phyloP scores from a whole-genome alignment of 1,284 basidiomycete genomes.

The Agaricales sp. region DNA sequence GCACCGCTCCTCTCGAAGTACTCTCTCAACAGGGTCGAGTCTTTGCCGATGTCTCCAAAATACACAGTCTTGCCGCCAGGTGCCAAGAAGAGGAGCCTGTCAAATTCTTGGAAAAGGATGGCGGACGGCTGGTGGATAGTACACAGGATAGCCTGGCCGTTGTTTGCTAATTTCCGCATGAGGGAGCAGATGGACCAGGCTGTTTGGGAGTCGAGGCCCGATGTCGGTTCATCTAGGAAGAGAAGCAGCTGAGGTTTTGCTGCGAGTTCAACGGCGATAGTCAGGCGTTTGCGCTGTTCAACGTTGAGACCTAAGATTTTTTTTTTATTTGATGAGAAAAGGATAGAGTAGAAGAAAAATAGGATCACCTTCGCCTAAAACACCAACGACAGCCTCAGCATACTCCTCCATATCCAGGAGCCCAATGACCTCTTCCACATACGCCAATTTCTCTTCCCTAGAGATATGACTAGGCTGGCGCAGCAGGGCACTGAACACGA shows the following conservation, averaged over 20 bases:
- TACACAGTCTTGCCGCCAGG: conserved; percentile 43
- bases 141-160: conserved; percentile 50
- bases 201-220: conserved; percentile 61
- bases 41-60: conserved; percentile 44
- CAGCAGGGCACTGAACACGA: conserved; percentile 73
- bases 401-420: conserved; percentile 58
- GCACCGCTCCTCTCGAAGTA: conserved; percentile 50
- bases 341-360: not conserved
- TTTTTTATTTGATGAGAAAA: not conserved
- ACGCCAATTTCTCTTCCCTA: conserved; percentile 57
- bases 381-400: conserved; percentile 57
- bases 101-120: conserved; percentile 46
- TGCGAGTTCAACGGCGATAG: conserved; percentile 77
- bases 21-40: conserved; percentile 30
- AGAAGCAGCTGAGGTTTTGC: conserved; percentile 24
- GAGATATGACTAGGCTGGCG: conserved; percentile 65
- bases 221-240: conserved; percentile 57
- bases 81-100: conserved; percentile 32
- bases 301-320: conserved; percentile 21
- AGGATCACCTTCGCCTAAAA: not conserved
- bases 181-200: conserved; percentile 36
- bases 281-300: conserved; percentile 72
- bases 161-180: conserved; percentile 42
- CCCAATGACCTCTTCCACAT: conserved; percentile 59
- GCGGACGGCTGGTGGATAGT: conserved; percentile 55